These are phyloP conservation scores for Linnemannia hyalina DNA, from an alignment of 192 early-diverging fungal species.

Conservation along the genomic window DNA sequence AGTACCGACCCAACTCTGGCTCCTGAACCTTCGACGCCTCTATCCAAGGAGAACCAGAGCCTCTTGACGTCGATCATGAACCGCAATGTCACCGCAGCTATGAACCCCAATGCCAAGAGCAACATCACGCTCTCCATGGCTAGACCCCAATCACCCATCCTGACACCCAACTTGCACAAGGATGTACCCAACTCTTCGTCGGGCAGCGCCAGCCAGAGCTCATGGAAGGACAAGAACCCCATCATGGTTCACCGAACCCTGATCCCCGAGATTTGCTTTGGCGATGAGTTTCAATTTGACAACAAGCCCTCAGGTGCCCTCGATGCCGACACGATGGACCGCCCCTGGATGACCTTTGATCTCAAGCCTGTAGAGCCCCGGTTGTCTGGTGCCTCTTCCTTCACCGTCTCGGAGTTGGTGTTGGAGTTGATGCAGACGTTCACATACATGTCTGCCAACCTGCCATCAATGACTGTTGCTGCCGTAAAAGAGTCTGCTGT, in stretches of 20 bases:
- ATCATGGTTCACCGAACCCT: conserved; percentile 54
- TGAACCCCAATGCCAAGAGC: conserved; percentile 45
- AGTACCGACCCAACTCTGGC: neutral
- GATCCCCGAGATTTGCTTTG: conserved; percentile 50
- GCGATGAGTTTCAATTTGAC: conserved; percentile 45
- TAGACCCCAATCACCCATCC: conserved; percentile 46
- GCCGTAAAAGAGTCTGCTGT: neutral
- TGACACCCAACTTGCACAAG: conserved; percentile 47
- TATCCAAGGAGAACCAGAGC: conserved; percentile 49
- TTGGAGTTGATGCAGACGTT: conserved; percentile 44
- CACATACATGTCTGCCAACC: conserved; percentile 1
- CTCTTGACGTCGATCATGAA: conserved; percentile 47
- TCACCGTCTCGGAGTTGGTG: conserved; percentile 25
- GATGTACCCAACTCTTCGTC: conserved; percentile 52
- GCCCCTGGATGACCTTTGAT: conserved; percentile 37
- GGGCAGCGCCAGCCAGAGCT: conserved; percentile 21
- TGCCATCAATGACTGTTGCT: neutral
- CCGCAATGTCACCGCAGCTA: conserved; percentile 27
- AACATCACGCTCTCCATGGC: conserved; percentile 32
- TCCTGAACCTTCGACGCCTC: conserved; percentile 7
- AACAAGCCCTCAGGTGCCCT: conserved; percentile 10
- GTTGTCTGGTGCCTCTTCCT: conserved; percentile 5
- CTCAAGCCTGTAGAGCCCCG: neutral
- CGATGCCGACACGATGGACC: conserved; percentile 28
- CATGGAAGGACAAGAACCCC: conserved; percentile 55